Conservation (phyloP, 306 rosid genomes). For the Morella rubra region DNA sequence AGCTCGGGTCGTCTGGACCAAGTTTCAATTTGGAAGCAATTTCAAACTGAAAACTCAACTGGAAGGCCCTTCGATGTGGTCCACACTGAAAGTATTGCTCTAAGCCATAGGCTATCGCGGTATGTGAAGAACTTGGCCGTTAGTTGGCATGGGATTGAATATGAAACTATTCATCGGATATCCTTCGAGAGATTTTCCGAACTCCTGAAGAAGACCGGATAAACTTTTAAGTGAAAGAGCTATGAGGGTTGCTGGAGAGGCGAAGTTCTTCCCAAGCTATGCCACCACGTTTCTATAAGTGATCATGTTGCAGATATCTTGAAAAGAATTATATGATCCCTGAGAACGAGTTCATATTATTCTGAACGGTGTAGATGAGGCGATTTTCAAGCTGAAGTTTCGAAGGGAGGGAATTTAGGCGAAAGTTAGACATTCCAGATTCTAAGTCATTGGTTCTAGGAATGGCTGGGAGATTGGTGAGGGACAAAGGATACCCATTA, state of each 20-base stretch:
- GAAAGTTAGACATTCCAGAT: slow-evolving; percentile 36
- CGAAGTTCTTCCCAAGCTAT: slow-evolving; percentile 57
- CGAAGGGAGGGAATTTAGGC: slow-evolving; percentile 42
- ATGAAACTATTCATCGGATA: slow-evolving; percentile 45
- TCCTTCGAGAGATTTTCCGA: slow-evolving; percentile 36
- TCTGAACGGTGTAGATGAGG: slow-evolving; percentile 67
- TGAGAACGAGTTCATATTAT: slow-evolving; percentile 59
- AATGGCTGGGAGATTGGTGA: slow-evolving; percentile 69
- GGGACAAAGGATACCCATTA: slow-evolving; percentile 70
- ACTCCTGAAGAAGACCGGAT: slow-evolving; percentile 43
- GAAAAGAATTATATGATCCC: slow-evolving; percentile 73
- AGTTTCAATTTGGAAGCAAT: slow-evolving; percentile 55
- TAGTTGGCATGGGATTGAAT: slow-evolving; percentile 64
- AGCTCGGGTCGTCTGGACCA: slow-evolving; percentile 66
- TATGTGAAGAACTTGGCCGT: slow-evolving; percentile 49
- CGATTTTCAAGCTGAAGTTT: slow-evolving; percentile 49
- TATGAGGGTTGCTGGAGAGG: slow-evolving; percentile 48
- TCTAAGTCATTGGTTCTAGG: slow-evolving; percentile 54
- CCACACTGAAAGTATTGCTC: slow-evolving; percentile 68
- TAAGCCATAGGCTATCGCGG: slow-evolving; percentile 49
- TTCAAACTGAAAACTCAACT: slow-evolving; percentile 56
- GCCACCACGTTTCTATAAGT: slow-evolving; percentile 71
- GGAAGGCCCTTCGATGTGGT: slow-evolving; percentile 55
- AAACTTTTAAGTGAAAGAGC: slow-evolving; percentile 43
- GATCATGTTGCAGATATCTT: slow-evolving; percentile 70